These are phyloP conservation scores for Volvariella volvacea DNA, from an alignment of 1,284 basidiomycete species.

Conservation along the genomic window DNA sequence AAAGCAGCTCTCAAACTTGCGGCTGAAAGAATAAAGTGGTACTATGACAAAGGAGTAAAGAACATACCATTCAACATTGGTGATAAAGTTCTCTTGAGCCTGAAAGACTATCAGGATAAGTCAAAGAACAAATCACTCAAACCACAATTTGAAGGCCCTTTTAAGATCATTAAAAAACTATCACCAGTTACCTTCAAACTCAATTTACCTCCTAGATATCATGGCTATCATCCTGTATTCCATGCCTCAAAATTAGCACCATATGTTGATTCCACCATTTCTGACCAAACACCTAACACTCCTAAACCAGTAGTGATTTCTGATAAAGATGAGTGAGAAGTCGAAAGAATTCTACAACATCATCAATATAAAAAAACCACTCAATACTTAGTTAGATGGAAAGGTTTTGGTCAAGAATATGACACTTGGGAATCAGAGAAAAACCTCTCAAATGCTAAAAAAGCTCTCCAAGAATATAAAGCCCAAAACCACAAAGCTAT, in stretches of 20 bases:
- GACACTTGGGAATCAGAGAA: too few species aligned
- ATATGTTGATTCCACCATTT: too few species aligned
- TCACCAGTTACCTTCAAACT: neutral
- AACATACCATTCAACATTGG: neutral
- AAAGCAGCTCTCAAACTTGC: neutral
- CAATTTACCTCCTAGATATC: neutral
- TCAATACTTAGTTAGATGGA: too few species aligned
- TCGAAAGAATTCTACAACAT: too few species aligned
- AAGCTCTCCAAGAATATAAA: too few species aligned
- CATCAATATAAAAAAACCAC: too few species aligned
- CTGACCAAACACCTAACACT: too few species aligned
- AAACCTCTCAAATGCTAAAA: too few species aligned
- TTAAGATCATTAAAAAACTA: neutral
- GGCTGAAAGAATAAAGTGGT: neutral
- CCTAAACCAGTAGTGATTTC: too few species aligned
- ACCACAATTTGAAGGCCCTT: neutral
- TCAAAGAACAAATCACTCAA: neutral
- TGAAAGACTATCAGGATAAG: neutral
- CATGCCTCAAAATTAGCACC: neutral
- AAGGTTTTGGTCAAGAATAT: too few species aligned
- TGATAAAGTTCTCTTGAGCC: neutral
- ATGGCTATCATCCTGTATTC: neutral
- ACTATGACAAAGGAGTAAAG: conserved; percentile 2
- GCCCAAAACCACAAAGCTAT: too few species aligned
- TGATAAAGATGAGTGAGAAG: too few species aligned